A percentile compares a stretch with the other conserved stretches of the same genome.
Conservation (phyloP, 805 yeast genomes). For the Novakomyces olei region DNA sequence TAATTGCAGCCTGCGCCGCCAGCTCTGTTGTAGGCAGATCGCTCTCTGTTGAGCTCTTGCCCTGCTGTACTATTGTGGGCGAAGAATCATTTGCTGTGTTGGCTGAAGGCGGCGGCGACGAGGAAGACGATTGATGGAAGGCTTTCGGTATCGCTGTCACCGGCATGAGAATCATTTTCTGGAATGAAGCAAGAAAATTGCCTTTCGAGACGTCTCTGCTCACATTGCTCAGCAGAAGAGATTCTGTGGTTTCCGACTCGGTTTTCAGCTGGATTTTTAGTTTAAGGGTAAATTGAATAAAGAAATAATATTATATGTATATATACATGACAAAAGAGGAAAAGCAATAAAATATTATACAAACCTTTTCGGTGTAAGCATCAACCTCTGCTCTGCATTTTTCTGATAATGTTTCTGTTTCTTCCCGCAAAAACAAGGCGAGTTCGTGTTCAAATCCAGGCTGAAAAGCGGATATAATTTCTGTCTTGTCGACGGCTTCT, state of each 20-base stretch:
- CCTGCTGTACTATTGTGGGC: background rate
- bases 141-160: conserved; percentile 12
- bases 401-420: conserved; percentile 12
- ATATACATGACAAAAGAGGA: no score
- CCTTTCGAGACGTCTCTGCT: conserved; percentile 21
- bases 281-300: no score
- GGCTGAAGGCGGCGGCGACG: background rate
- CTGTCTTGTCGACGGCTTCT: background rate
- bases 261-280: conserved; percentile 19
- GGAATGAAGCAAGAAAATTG: conserved; percentile 31
- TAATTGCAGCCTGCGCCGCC: conserved; percentile 59
- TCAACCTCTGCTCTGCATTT: conserved; percentile 13
- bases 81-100: background rate
- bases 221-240: conserved; percentile 28
- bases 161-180: conserved; percentile 23
- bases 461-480: conserved; percentile 6
- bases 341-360: no score
- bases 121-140: no score
- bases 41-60: background rate
- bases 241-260: conserved; percentile 28
- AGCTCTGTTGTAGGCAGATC: conserved; percentile 31
- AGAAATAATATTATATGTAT: no score
- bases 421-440: conserved; percentile 15
- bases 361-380: conserved; percentile 15
- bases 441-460: conserved; percentile 13